These are phyloP conservation scores for Buddleja alternifolia DNA, from an alignment of 257 asterid species.

Conservation along the genomic window DNA sequence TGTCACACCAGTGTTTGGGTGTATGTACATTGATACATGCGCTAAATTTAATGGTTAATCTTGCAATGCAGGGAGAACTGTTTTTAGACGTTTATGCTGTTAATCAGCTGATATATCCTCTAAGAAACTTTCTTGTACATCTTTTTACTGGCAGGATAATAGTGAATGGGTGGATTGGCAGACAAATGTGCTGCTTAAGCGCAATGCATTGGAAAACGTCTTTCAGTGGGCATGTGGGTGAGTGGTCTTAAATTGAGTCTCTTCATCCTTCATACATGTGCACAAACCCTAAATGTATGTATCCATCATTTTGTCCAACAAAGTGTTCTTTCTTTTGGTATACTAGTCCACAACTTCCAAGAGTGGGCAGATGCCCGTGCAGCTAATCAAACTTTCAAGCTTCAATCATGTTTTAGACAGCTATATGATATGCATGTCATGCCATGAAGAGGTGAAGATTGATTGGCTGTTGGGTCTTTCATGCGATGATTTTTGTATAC, in stretches of 20 bases:
- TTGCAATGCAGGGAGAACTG: neutral
- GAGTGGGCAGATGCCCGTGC: constrained; percentile 10
- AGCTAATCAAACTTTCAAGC: constrained; percentile 1
- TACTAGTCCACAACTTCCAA: neutral
- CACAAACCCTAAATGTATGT: constrained; percentile 9
- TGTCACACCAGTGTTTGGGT: constrained; percentile 5
- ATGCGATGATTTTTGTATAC: constrained; percentile 2
- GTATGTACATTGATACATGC: neutral
- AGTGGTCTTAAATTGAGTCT: constrained; percentile 25
- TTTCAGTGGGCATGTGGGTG: constrained; percentile 70
- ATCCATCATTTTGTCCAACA: constrained; percentile 10
- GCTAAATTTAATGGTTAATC: constrained; percentile 12
- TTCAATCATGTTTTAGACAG: constrained; percentile 6
- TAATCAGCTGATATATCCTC: constrained; percentile 15
- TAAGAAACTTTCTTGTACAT: neutral
- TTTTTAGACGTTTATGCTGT: neutral
- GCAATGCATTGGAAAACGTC: constrained; percentile 72
- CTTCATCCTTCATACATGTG: neutral
- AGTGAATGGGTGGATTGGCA: constrained; percentile 84
- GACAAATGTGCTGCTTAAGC: constrained; percentile 62
- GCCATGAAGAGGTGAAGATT: constrained; percentile 24
- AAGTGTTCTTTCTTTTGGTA: constrained; percentile 1
- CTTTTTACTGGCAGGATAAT: constrained; percentile 61
- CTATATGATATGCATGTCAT: neutral
- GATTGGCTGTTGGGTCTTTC: constrained; percentile 10